A percentile compares a stretch with the other conserved stretches of the same genome.
phyloP scores from a whole-genome alignment of 2,329 filamentous ascomycete genomes.

The Cladosporium velox region DNA sequence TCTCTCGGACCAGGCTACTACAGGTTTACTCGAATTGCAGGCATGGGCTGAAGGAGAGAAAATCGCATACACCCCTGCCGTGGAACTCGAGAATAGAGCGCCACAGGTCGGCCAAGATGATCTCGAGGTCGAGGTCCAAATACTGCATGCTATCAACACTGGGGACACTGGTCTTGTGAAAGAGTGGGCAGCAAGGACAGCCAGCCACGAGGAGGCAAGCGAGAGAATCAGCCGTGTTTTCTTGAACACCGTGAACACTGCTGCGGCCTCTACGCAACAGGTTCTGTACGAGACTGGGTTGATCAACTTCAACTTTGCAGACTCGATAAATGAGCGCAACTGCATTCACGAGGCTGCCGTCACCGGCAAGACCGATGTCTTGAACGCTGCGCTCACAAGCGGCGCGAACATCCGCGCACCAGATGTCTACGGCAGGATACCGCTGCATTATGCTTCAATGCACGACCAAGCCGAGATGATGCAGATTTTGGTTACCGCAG shows the following conservation, averaged over 20 bases:
- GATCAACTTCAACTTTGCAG: conserved; percentile 88
- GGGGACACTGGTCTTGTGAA: conserved; percentile 76
- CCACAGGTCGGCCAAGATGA: conserved; percentile 70
- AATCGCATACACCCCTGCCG: conserved; percentile 62
- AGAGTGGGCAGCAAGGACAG: conserved; percentile 76
- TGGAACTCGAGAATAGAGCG: conserved; percentile 37
- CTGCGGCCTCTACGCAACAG: conserved; percentile 72
- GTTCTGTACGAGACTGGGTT: conserved; percentile 76
- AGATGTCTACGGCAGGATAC: conserved; percentile 92
- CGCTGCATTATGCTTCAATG: conserved; percentile 94
- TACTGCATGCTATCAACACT: conserved; percentile 81
- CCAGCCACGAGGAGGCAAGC: conserved; percentile 60
- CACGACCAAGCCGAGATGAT: conserved; percentile 73
- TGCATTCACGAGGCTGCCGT: conserved; percentile 97
- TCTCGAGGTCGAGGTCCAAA: conserved; percentile 82
- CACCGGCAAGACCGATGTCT: conserved; percentile 78
- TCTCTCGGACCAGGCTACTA: conserved; percentile 93
- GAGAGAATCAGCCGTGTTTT: conserved; percentile 89
- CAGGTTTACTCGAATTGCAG: conserved; percentile 89
- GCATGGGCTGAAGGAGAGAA: conserved; percentile 97
- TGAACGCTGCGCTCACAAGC: conserved; percentile 72
- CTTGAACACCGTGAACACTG: conserved; percentile 84
- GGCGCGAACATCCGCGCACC: conserved; percentile 76
- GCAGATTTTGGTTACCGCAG: conserved; percentile 39
- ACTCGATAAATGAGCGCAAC: conserved; percentile 97